Percentiles rank a stretch among this genome's conserved stretches.
Evolutionary conservation across 2,329 filamentous ascomycete genomes (phyloP).

Genomic region (Beauveria varroae): DNA sequence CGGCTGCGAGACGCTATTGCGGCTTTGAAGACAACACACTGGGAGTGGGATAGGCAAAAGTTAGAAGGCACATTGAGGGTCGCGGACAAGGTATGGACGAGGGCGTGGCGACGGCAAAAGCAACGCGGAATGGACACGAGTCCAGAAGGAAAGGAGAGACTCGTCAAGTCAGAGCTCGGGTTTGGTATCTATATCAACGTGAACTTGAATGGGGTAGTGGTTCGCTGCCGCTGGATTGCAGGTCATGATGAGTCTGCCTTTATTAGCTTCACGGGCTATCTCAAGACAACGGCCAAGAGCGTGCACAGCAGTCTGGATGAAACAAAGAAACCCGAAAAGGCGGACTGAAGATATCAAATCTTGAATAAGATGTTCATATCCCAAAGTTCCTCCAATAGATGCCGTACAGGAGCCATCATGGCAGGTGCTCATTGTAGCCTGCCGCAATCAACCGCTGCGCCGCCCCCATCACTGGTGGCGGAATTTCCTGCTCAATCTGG

Average conservation of each 20-base stretch:
- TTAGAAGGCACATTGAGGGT: conserved; percentile 55
- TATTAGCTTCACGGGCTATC: conserved; percentile 79
- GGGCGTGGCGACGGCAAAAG: conserved; percentile 61
- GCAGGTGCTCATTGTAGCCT: conserved; percentile 32
- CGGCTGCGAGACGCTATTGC: conserved; percentile 39
- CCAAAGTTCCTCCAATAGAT: not conserved
- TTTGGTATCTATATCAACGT: conserved; percentile 48
- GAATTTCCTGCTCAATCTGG: conserved; percentile 36
- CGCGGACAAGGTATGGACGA: conserved; percentile 69
- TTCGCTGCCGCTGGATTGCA: conserved; percentile 57
- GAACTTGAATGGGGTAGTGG: conserved; percentile 31
- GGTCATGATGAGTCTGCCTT: conserved; percentile 68
- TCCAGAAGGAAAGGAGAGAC: conserved; percentile 21
- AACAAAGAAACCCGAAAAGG: not conserved
- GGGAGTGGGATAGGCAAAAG: conserved; percentile 52
- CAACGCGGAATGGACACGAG: conserved; percentile 39
- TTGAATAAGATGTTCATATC: not conserved
- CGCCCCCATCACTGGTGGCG: conserved; percentile 33
- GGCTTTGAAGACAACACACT: conserved; percentile 50
- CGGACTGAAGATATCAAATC: not conserved
- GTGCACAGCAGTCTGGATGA: not conserved
- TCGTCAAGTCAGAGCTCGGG: conserved; percentile 30
- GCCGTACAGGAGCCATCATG: conserved; percentile 15
- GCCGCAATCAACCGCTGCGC: conserved; percentile 30
- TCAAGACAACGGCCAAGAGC: conserved; percentile 40